Conservation (phyloP, 2,329 filamentous ascomycete species). For the Aspergillus phoenicis region DNA sequence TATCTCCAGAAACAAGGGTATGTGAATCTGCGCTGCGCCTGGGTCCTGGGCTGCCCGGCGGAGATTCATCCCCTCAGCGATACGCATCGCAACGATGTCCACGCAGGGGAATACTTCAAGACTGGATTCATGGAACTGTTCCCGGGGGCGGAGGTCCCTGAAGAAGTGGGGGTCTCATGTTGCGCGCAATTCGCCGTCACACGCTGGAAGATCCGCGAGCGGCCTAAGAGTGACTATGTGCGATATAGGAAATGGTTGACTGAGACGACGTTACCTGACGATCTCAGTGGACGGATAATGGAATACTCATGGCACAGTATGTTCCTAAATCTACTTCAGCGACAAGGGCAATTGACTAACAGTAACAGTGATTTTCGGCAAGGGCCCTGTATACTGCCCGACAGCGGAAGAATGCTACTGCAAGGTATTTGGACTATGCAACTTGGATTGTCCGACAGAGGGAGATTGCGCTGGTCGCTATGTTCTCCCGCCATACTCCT, state of each 20-base stretch:
- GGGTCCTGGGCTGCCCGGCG: constrained; percentile 55
- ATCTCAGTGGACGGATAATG: constrained; percentile 56
- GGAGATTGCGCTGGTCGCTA: constrained; percentile 60
- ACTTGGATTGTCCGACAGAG: constrained; percentile 44
- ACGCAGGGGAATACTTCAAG: constrained; percentile 54
- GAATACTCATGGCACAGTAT: constrained; percentile 64
- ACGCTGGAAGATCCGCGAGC: constrained; percentile 48
- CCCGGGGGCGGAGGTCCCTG: constrained; percentile 42
- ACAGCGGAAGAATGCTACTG: constrained; percentile 66
- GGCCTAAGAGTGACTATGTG: constrained; percentile 53
- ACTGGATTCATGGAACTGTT: constrained; percentile 55
- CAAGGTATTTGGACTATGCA: constrained; percentile 65
- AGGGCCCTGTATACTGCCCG: constrained; percentile 62
- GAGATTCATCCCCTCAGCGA: constrained; percentile 53
- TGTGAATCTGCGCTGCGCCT: constrained; percentile 57
- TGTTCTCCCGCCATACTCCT: constrained; percentile 59
- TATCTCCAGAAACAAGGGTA: constrained; percentile 55
- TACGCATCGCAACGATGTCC: constrained; percentile 47
- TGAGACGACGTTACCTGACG: constrained; percentile 51
- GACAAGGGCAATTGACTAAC: constrained; percentile 12
- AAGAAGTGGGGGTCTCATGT: constrained; percentile 53
- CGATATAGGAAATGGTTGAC: constrained; percentile 53
- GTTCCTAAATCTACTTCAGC: constrained; percentile 22
- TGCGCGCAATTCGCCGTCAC: constrained; percentile 60
- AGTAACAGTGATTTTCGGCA: constrained; percentile 60